These are phyloP conservation scores for Fusarium sterilihyphosum DNA, from an alignment of 2,329 filamentous ascomycete species.

Conservation along the genomic window DNA sequence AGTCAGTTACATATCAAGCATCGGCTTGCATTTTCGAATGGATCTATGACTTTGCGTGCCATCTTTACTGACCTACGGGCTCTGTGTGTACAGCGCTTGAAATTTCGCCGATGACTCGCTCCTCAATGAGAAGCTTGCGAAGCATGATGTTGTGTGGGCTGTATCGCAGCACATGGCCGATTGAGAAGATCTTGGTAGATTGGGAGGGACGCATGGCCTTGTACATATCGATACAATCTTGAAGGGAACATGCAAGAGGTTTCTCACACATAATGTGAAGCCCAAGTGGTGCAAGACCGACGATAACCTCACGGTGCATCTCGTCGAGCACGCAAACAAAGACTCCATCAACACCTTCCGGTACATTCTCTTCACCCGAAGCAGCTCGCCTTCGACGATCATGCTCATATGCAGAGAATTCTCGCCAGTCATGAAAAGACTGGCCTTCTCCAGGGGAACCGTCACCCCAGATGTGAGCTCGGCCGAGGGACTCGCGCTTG, in stretches of 20 bases:
- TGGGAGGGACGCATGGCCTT: slow-evolving; percentile 57
- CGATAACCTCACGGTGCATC: slow-evolving; percentile 83
- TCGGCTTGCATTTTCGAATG: not conserved
- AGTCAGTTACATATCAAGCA: not conserved
- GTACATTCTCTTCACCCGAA: slow-evolving; percentile 58
- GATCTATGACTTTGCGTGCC: not conserved
- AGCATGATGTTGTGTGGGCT: slow-evolving; percentile 91
- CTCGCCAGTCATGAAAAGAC: slow-evolving; percentile 77
- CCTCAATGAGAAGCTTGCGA: slow-evolving; percentile 78
- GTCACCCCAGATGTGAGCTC: slow-evolving; percentile 76
- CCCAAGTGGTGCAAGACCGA: slow-evolving; percentile 73
- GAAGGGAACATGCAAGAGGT: slow-evolving; percentile 82
- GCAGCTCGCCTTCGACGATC: slow-evolving; percentile 64
- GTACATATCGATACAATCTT: slow-evolving; percentile 82
- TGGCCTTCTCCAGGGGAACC: slow-evolving; percentile 66
- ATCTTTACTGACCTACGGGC: slow-evolving; percentile 65
- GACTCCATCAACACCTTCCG: slow-evolving; percentile 68
- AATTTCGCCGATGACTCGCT: slow-evolving; percentile 83
- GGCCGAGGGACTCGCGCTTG: slow-evolving; percentile 78
- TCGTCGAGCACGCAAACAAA: slow-evolving; percentile 83
- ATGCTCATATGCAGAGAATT: slow-evolving; percentile 79
- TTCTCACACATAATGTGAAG: slow-evolving; percentile 97
- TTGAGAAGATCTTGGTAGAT: slow-evolving; percentile 74
- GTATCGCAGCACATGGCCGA: slow-evolving; percentile 94
- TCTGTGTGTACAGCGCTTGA: slow-evolving; percentile 91